Evolutionary conservation across 305 asterid genomes (phyloP), one percentile per base, ranked within the genome.

Genomic region (Lippia alba): DNA sequence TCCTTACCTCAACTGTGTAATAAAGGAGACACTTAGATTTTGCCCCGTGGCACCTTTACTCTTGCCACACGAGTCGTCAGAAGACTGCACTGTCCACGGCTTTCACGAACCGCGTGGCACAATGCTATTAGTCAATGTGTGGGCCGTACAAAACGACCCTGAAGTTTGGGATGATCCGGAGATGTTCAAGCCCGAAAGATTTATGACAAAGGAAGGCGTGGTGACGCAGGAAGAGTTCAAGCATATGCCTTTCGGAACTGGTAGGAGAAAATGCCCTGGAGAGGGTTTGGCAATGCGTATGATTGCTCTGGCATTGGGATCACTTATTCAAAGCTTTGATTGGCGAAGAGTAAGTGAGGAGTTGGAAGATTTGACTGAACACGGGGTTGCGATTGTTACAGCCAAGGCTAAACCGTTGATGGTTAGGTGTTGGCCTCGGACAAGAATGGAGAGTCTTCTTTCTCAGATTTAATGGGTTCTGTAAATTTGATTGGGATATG

Each of bases 201-300:
- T 77, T 64, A 49, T 75, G 56, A 45, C 5, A 12, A 24, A n/a
- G 0, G 77, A 64, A 17, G 76, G 72, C 7, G 41, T 7, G 41
- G n/a, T n/a, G 14, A 46, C 11, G 50, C 39, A 12, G 0, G 81
- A 64, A 5, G 75, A 74, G 12, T 69, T 34, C 51, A 76, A 55
- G 58, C 56, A n/a, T n/a, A n/a, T n/a, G n/a, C n/a, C n/a, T n/a
- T n/a, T n/a, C n/a, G n/a, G n/a, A n/a, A n/a, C n/a, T 14, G 86
- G 86, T 19, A 72, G 86, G 58, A 58, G 84, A 39, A 49, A 1
- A n/a, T n/a, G n/a, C n/a, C n/a, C n/a, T n/a, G n/a, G n/a, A n/a
- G n/a, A n/a, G n/a, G n/a, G n/a, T n/a, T 55, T 82, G 45, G 81
- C 82, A 1, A 60, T 61, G 67, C 75, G 84, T 0, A 57, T 78